Evolutionary conservation across 768 basidiomycete genomes (phyloP).

Genomic region (Phylloporus sp.): DNA sequence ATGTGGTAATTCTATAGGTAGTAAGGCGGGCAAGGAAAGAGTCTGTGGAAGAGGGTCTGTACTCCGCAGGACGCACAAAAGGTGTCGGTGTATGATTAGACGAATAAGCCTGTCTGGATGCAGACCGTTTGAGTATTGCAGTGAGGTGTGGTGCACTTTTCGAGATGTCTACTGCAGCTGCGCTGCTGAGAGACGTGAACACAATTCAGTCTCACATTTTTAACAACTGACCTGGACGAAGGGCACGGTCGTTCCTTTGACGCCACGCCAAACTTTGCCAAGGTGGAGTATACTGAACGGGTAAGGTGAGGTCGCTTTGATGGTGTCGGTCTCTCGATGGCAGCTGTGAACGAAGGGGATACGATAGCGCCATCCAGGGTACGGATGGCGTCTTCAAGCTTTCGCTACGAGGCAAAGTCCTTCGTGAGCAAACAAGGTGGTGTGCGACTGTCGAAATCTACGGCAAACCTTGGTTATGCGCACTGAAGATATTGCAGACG

Average conservation of each 20-base stretch:
- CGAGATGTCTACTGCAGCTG: constrained; percentile 32
- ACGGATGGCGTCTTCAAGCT: constrained; percentile 78
- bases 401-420: constrained; percentile 45
- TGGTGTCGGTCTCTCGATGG: constrained; percentile 33
- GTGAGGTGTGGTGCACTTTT: constrained; percentile 67
- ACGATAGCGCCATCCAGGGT: constrained; percentile 62
- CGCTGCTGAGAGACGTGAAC: constrained; percentile 1
- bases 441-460: neutral
- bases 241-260: constrained; percentile 41
- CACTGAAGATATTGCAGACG: constrained; percentile 22
- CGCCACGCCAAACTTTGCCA: constrained; percentile 73
- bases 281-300: constrained; percentile 69
- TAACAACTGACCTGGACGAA: constrained; percentile 20
- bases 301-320: constrained; percentile 53
- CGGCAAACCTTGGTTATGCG: constrained; percentile 43
- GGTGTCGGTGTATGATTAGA: constrained; percentile 37
- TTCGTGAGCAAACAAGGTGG: neutral
- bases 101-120: constrained; percentile 48
- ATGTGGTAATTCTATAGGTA: constrained; percentile 77
- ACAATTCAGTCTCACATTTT: neutral
- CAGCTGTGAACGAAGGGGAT: constrained; percentile 28
- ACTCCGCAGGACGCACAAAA: constrained; percentile 42
- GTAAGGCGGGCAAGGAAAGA: constrained; percentile 72
- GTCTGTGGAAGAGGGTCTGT: constrained; percentile 71
- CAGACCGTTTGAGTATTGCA: constrained; percentile 67